phyloP scores from a whole-genome alignment of 805 yeast genomes.

The Candida nonsorbophila region DNA sequence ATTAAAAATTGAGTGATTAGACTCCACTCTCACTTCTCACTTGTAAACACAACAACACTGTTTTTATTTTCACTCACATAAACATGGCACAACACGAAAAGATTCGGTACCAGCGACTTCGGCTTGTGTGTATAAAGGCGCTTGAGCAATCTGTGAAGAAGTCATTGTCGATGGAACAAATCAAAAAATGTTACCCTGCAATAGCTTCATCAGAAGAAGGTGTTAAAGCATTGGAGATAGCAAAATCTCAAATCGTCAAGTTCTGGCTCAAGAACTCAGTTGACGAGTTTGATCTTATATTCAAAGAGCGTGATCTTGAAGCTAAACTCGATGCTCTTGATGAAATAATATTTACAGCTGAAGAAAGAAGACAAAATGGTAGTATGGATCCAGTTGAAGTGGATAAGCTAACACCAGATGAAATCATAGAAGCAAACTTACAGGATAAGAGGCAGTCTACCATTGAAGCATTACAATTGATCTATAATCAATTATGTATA shows the following conservation, averaged over 20 bases:
- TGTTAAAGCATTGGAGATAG: conserved; percentile 37
- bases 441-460: conserved; percentile 14
- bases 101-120: conserved; percentile 46
- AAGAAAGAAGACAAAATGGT: conserved; percentile 15
- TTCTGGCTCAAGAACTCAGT: conserved; percentile 47
- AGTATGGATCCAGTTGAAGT: conserved; percentile 16
- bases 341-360: conserved; percentile 40
- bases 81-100: too few species aligned
- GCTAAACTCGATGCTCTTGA: conserved; percentile 43
- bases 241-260: conserved; percentile 46
- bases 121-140: conserved; percentile 48
- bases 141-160: conserved; percentile 47
- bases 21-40: too few species aligned
- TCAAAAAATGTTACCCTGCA: conserved; percentile 50
- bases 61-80: too few species aligned
- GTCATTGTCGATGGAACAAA: conserved; percentile 45
- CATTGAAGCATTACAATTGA: conserved; percentile 23
- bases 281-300: conserved; percentile 51
- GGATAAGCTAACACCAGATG: conserved; percentile 23
- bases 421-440: conserved; percentile 27
- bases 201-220: conserved; percentile 46
- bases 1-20: too few species aligned
- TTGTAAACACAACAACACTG: too few species aligned
- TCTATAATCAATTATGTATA: conserved; percentile 28
- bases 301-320: conserved; percentile 43